Base-by-base conservation (phyloP, 345 rosid species). In the Lumnitzera littorea region DNA sequence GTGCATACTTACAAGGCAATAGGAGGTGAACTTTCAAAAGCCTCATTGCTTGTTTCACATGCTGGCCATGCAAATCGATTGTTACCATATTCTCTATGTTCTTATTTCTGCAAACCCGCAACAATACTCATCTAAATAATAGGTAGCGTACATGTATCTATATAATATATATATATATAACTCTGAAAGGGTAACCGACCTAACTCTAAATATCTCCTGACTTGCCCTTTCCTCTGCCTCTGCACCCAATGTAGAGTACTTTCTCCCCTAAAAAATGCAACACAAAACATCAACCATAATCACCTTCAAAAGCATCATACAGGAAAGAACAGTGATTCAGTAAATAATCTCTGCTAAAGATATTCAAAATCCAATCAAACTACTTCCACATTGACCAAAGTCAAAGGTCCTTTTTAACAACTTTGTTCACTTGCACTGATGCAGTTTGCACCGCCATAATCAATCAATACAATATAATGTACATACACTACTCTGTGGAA, bases 41-140 rank as follows among this genome's bases (percentile, higher is more conserved):
- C 72, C 64, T 76, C 90, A 87, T 85, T 56, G 96, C 96, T 72
- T 78, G 84, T 72, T 92, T 87, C 54, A 89, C 94, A 72, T 89
- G 96, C 67, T 92, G 98, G 51, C 98, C 98, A 55, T 92, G 98
- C 69, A 92, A 74, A 77, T 92, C 98, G 62, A 92, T 92, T 65
- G 96, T 89, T 73, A 89, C 66, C 59, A 81, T 74, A 66, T 92
- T 92, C 74, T 87, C 89, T 61, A 89, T 79, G 54, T 43, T 85
- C 73, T 76, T 87, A 78, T 92, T 92, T 74, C 98, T 92, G 94
- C 65, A 74, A 49, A 64, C 50, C 31, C 66, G 51, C 29, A 20
- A 46, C 57, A 56, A 53, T 62, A 53, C 24, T 36, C 74, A 58
- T 56, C 69, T 57, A 69, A 57, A 41, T n/a, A 41, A 54, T 24